phyloP scores from a whole-genome alignment of 768 basidiomycete genomes.

The Brasilioporus rufonigricans region DNA sequence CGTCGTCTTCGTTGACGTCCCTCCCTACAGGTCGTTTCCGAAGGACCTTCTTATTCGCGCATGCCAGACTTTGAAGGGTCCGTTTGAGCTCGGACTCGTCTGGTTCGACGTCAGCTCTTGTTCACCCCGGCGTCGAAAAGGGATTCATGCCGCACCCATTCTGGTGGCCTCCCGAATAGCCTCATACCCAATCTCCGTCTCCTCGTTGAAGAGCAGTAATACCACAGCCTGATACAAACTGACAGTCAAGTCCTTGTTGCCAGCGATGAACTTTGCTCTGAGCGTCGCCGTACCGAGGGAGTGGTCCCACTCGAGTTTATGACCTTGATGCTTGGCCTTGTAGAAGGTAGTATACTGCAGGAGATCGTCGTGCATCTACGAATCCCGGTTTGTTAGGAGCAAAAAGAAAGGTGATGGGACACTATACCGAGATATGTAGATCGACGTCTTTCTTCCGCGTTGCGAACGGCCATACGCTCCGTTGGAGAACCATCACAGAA shows the following conservation, averaged over 20 bases:
- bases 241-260: conserved; percentile 83
- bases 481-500: conserved; percentile 80
- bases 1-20: conserved; percentile 73
- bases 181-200: conserved; percentile 53
- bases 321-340: conserved; percentile 70
- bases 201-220: conserved; percentile 81
- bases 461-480: conserved; percentile 84
- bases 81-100: conserved; percentile 73
- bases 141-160: conserved; percentile 55
- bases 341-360: conserved; percentile 68
- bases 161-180: conserved; percentile 67
- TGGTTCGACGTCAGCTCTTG: conserved; percentile 27
- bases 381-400: conserved; percentile 10
- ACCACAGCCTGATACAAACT: conserved; percentile 90
- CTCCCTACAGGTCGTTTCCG: conserved; percentile 74
- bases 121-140: not conserved
- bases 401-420: not conserved
- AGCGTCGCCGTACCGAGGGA: conserved; percentile 81
- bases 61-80: conserved; percentile 89
- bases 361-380: conserved; percentile 73
- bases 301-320: conserved; percentile 83
- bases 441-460: conserved; percentile 48
- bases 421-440: conserved; percentile 52
- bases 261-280: conserved; percentile 62
- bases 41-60: conserved; percentile 86